Percentiles rank a stretch among this genome's conserved stretches.
These are phyloP conservation scores for Albugo candida DNA, from an alignment of 352 stramenopile species.

Conservation along the genomic window DNA sequence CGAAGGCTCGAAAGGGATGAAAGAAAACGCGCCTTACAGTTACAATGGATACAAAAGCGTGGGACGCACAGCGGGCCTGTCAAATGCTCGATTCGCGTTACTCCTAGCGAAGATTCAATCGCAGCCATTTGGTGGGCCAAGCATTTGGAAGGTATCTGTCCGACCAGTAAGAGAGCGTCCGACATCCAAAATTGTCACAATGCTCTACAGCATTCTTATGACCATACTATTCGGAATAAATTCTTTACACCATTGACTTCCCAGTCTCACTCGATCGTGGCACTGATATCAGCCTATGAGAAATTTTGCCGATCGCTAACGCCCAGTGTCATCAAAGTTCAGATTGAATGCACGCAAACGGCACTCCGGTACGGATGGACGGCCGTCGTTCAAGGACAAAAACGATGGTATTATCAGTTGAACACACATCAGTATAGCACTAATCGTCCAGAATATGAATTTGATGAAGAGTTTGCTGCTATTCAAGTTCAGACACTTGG, in stretches of 20 bases:
- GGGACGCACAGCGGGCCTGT: neutral
- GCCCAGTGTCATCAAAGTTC: constrained; percentile 4
- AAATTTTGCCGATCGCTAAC: constrained; percentile 14
- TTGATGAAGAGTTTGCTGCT: constrained; percentile 43
- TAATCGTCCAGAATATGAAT: constrained; percentile 38
- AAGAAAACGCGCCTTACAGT: too few relatives aligned
- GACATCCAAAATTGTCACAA: neutral
- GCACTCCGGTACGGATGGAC: constrained; percentile 51
- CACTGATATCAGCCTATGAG: constrained; percentile 19
- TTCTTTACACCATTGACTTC: constrained; percentile 32
- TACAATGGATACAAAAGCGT: too few relatives aligned
- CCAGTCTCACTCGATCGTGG: constrained; percentile 22
- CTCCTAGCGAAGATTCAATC: neutral
- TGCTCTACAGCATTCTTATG: constrained; percentile 13
- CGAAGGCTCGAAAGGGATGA: neutral
- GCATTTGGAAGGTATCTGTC: neutral
- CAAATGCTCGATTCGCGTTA: neutral
- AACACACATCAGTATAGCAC: constrained; percentile 23
- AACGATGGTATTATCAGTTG: constrained; percentile 30
- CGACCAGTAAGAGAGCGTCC: neutral
- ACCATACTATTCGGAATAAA: constrained; percentile 32
- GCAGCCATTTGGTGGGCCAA: neutral
- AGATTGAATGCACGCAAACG: constrained; percentile 25
- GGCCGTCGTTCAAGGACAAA: constrained; percentile 8
- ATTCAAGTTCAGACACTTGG: constrained; percentile 39